Conservation (phyloP, 2,329 filamentous ascomycete species). For the Colletotrichum musae region DNA sequence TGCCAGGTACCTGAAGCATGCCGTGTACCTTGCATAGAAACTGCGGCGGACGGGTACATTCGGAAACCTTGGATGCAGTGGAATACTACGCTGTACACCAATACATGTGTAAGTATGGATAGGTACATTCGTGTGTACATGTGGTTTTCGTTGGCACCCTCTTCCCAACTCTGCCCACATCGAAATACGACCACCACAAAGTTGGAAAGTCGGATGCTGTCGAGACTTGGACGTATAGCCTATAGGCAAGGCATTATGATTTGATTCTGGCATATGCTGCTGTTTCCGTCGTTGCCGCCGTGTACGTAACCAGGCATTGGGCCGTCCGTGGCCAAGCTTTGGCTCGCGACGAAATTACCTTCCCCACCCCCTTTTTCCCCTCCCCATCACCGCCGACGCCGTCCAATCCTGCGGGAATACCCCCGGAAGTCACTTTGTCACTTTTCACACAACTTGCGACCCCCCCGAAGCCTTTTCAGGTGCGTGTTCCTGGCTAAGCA, state of each 20-base stretch:
- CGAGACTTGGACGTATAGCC: too few species aligned
- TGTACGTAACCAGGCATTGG: background rate
- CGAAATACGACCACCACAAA: too few species aligned
- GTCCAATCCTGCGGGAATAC: constrained; percentile 33
- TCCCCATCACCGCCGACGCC: constrained; percentile 30
- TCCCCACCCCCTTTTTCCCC: constrained; percentile 40
- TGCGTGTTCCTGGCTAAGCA: constrained; percentile 37
- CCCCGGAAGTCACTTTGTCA: constrained; percentile 20
- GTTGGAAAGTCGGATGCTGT: too few species aligned
- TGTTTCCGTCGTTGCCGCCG: too few species aligned
- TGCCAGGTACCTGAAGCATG: background rate
- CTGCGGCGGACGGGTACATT: background rate
- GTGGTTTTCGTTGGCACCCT: background rate
- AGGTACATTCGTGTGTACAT: too few species aligned
- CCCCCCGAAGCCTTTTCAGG: background rate
- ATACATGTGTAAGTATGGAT: too few species aligned
- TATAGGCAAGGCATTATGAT: too few species aligned
- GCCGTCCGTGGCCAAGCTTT: constrained; percentile 34
- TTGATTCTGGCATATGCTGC: too few species aligned
- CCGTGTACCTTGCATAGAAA: too few species aligned
- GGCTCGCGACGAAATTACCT: constrained; percentile 37
- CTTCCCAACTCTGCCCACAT: too few species aligned
- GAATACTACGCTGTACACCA: too few species aligned
- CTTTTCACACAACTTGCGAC: constrained; percentile 1
- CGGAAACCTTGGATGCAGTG: background rate